Evolutionary conservation across 2,329 filamentous ascomycete species (phyloP).

Genomic region (Cladosporium sp.): DNA sequence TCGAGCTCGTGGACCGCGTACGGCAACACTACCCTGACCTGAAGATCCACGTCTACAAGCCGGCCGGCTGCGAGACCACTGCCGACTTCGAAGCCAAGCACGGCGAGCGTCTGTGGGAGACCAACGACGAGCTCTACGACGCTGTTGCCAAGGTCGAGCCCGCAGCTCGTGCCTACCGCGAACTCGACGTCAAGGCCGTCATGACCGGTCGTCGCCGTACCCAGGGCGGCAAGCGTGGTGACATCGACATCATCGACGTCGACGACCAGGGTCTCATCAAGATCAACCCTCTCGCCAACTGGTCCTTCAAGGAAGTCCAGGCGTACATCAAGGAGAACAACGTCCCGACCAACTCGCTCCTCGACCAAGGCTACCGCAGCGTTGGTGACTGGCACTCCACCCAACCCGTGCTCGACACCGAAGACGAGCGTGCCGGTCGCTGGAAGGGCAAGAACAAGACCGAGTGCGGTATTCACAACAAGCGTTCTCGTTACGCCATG

Average conservation of each 20-base stretch:
- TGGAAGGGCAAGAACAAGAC: slow-evolving; percentile 98
- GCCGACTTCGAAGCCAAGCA: slow-evolving; percentile 79
- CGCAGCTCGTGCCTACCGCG: slow-evolving; percentile 81
- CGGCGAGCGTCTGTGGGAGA: slow-evolving; percentile 80
- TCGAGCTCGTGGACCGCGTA: slow-evolving; percentile 59
- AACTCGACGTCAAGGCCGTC: slow-evolving; percentile 83
- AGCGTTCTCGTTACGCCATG: slow-evolving; percentile 86
- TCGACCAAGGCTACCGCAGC: slow-evolving; percentile 96
- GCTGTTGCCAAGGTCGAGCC: slow-evolving; percentile 98
- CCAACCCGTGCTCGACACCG: slow-evolving; percentile 77
- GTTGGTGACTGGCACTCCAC: slow-evolving; percentile 99
- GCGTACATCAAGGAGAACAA: slow-evolving; percentile 79
- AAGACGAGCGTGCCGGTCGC: slow-evolving; percentile 92
- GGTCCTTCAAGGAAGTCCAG: slow-evolving; percentile 87
- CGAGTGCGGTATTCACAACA: slow-evolving; percentile 98
- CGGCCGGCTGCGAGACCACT: slow-evolving; percentile 66
- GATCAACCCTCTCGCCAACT: slow-evolving; percentile 95
- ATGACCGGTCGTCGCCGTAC: slow-evolving; percentile 87
- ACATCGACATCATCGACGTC: slow-evolving; percentile 86
- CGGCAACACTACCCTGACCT: slow-evolving; percentile 71
- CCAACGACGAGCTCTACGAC: slow-evolving; percentile 86
- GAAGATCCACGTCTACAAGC: slow-evolving; percentile 85
- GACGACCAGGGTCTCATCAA: slow-evolving; percentile 92
- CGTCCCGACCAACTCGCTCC: slow-evolving; percentile 88
- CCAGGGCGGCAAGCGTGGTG: slow-evolving; percentile 88